phyloP scores from a whole-genome alignment of 345 rosid genomes.

The Dipteronia sinensis region DNA sequence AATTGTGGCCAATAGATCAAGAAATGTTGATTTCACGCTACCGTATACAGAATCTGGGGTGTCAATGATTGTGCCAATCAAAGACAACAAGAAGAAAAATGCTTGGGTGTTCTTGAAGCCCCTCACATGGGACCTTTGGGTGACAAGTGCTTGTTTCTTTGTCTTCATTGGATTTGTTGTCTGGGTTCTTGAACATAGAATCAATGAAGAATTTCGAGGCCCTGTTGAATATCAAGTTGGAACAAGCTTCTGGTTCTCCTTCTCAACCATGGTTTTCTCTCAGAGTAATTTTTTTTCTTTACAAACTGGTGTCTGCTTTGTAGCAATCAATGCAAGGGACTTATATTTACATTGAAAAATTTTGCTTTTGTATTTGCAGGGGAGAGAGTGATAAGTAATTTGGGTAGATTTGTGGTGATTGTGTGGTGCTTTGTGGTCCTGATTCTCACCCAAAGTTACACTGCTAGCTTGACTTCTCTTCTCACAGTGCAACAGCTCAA shows the following conservation, averaged over 20 bases:
- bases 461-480: slow-evolving; percentile 68
- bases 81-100: slow-evolving; percentile 36
- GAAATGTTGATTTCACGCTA: slow-evolving; percentile 58
- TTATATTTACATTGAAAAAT: neutral
- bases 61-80: slow-evolving; percentile 62
- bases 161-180: slow-evolving; percentile 57
- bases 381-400: slow-evolving; percentile 60
- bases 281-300: slow-evolving; percentile 21
- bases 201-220: slow-evolving; percentile 70
- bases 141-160: slow-evolving; percentile 51
- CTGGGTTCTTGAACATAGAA: slow-evolving; percentile 73
- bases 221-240: slow-evolving; percentile 46
- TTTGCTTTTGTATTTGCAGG: slow-evolving; percentile 38
- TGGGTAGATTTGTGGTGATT: slow-evolving; percentile 46
- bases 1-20: slow-evolving; percentile 48
- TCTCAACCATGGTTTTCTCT: slow-evolving; percentile 70
- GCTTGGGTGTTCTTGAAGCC: slow-evolving; percentile 77
- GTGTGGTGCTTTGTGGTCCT: slow-evolving; percentile 76
- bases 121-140: slow-evolving; percentile 65
- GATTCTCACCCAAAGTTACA: slow-evolving; percentile 64
- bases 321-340: neutral
- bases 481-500: slow-evolving; percentile 53
- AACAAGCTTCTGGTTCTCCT: slow-evolving; percentile 70
- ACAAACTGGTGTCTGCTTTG: neutral
- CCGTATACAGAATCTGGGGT: slow-evolving; percentile 77